Conservation (phyloP, 2,329 filamentous ascomycete genomes). For the Stachybotrys echinatus region DNA sequence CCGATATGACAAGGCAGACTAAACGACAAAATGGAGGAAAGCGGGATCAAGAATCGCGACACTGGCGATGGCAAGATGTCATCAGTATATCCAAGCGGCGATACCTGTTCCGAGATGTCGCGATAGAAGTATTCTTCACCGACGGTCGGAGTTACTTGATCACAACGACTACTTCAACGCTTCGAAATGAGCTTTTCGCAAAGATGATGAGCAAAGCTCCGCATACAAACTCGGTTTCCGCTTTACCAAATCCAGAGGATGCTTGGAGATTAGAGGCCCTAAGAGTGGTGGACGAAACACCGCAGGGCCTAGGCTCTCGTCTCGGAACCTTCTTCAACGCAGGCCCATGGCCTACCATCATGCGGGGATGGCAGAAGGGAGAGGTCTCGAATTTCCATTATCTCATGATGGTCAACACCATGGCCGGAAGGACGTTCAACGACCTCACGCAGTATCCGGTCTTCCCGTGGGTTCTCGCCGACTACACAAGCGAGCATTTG, state of each 20-base stretch:
- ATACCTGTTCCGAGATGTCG: conserved; percentile 92
- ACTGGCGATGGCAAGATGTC: conserved; percentile 92
- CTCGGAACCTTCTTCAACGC: conserved; percentile 91
- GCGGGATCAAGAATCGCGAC: conserved; percentile 73
- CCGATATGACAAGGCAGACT: conserved; percentile 55
- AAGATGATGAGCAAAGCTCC: conserved; percentile 76
- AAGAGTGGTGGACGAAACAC: conserved; percentile 56
- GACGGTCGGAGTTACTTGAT: conserved; percentile 93
- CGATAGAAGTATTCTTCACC: conserved; percentile 95
- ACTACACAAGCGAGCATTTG: conserved; percentile 91
- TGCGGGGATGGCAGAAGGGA: conserved; percentile 84
- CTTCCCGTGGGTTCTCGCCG: conserved; percentile 94
- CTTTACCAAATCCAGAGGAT: conserved; percentile 74
- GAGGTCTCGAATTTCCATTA: conserved; percentile 99
- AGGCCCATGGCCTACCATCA: conserved; percentile 74
- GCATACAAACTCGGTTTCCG: conserved; percentile 66
- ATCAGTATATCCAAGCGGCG: conserved; percentile 94
- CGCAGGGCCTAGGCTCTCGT: conserved; percentile 70
- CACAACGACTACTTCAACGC: conserved; percentile 68
- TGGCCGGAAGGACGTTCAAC: conserved; percentile 96
- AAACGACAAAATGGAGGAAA: conserved; percentile 52
- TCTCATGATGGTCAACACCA: conserved; percentile 95
- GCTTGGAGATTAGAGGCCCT: conserved; percentile 87
- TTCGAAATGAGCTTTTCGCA: conserved; percentile 74
- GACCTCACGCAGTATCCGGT: conserved; percentile 97